Evolutionary conservation across 2,329 filamentous ascomycete species (phyloP), one percentile per base, ranked within the genome.

Genomic region (Pseudocercospora fijiensis): DNA sequence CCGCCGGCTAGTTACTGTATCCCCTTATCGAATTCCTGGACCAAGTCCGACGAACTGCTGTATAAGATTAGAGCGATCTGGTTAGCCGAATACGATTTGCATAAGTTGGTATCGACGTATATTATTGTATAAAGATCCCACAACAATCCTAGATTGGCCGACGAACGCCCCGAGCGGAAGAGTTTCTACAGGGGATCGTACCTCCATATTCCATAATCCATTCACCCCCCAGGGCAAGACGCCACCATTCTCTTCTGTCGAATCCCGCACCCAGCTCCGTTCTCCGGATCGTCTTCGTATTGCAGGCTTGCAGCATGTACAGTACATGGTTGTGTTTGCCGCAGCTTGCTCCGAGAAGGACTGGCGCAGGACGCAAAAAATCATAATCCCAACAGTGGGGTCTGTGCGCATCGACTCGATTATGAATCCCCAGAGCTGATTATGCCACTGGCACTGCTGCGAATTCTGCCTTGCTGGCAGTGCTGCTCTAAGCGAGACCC

Each of bases 211-310:
- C n/a, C n/a, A n/a, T n/a, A n/a, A n/a, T n/a, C n/a, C n/a, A n/a
- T n/a, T n/a, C n/a, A n/a, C n/a, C n/a, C n/a, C n/a, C 9, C 33
- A 37, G 33, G 33, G 37, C 37, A 41, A 41, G 2, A 41, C 37
- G 37, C 16, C 37, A 41, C 37, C 10, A 18, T 41, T n/a, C 18
- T 41, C 37, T 41, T 41, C 8, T 41, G 37, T 41, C 37, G 4
- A 41, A 24, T 26, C 18, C 45, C 45, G 45, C 45, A 49, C 18
- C 22, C 45, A 49, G 22, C 45, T 49, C 45, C 45, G 45, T 7
- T 24, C 45, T 49, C 56, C 56, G 56, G 56, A 37, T 24, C 20
- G 30, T 58, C 28, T 20, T 58, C 56, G 56, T 58, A 8, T n/a
- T 22, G 53, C 53, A 37, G 53, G n/a, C n/a, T n/a, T n/a, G n/a